Evolutionary conservation across 2,329 filamentous ascomycete species (phyloP).

Genomic region (Phyllosticta capitalensis): DNA sequence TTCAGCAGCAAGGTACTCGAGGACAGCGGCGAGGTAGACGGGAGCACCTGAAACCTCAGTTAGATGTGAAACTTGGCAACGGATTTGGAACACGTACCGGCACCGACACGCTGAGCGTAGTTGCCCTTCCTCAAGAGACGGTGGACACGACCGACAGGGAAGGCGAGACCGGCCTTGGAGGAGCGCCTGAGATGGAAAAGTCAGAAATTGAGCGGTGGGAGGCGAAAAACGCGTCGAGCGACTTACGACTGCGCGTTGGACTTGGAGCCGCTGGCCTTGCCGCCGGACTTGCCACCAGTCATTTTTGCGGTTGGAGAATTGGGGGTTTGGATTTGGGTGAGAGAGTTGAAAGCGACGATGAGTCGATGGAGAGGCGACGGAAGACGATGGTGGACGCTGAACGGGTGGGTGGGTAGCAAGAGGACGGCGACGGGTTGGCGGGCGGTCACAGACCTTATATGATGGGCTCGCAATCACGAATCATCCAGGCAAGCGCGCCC

Average conservation of each 20-base stretch:
- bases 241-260: constrained; percentile 93
- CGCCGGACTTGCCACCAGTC: constrained; percentile 99
- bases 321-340: constrained; percentile 18
- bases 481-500: constrained; percentile 1
- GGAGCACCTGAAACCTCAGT: constrained; percentile 53
- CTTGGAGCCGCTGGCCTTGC: constrained; percentile 99
- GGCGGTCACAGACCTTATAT: constrained; percentile 29
- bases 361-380: constrained; percentile 24
- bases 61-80: constrained; percentile 13
- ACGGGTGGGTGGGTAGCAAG: constrained; percentile 16
- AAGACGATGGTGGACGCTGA: constrained; percentile 19
- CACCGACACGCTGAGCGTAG: constrained; percentile 99
- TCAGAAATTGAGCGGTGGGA: constrained; percentile 33
- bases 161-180: constrained; percentile 97
- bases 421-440: background rate
- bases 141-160: constrained; percentile 98
- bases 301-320: constrained; percentile 53
- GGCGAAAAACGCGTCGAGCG: constrained; percentile 20
- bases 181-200: constrained; percentile 60
- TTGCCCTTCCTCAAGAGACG: constrained; percentile 98
- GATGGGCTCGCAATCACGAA: constrained; percentile 18
- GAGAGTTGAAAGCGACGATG: constrained; percentile 24
- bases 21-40: constrained; percentile 92
- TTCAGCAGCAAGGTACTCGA: constrained; percentile 97
- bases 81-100: constrained; percentile 46